A percentile compares a stretch with the other conserved stretches of the same genome.
Conservation (phyloP, 2,329 filamentous ascomycete genomes). For the Monosporascus sp. region DNA sequence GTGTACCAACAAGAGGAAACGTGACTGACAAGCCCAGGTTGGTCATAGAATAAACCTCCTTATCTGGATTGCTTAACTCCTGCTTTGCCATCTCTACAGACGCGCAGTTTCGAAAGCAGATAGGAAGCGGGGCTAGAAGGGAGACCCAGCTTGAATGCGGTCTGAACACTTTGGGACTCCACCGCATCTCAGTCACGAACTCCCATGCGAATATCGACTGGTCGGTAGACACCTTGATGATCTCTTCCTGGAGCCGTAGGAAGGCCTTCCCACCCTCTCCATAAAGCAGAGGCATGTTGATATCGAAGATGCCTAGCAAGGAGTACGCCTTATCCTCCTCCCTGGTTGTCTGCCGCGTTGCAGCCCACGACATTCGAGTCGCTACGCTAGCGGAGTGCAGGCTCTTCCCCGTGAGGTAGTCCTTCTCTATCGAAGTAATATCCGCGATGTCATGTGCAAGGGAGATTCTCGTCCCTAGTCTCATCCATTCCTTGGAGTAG, state of each 20-base stretch:
- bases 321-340: background rate
- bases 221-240: background rate
- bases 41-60: too few relatives aligned
- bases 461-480: background rate
- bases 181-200: too few relatives aligned
- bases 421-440: background rate
- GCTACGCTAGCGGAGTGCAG: background rate
- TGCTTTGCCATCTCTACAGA: too few relatives aligned
- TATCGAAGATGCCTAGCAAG: background rate
- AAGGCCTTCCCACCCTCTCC: background rate
- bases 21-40: too few relatives aligned
- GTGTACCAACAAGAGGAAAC: too few relatives aligned
- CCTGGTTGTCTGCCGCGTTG: background rate
- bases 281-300: background rate
- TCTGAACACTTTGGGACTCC: too few relatives aligned
- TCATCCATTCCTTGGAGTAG: background rate
- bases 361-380: background rate
- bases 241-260: background rate
- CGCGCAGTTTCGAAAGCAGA: too few relatives aligned
- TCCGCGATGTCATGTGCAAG: background rate
- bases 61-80: too few relatives aligned
- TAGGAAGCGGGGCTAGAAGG: too few relatives aligned
- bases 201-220: background rate
- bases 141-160: too few relatives aligned
- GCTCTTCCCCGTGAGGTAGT: background rate